Evolutionary conservation across 2,329 filamentous ascomycete genomes (phyloP).

Genomic region (Diaporthe batatas): DNA sequence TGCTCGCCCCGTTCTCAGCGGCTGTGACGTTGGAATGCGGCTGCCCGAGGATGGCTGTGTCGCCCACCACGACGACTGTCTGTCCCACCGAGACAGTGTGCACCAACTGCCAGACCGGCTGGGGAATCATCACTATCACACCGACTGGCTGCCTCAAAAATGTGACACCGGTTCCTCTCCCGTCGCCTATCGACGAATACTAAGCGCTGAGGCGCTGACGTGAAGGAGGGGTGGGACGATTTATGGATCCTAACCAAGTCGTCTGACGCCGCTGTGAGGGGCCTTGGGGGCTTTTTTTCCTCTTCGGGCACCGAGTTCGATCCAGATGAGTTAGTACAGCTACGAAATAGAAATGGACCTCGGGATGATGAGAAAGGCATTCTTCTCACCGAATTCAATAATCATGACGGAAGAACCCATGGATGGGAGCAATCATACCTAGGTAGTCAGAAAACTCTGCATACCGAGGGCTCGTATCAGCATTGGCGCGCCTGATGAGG

Average conservation of each 20-base stretch:
- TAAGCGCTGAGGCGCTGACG: background rate
- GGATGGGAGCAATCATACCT: background rate
- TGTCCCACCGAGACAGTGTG: constrained; percentile 27
- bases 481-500: background rate
- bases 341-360: background rate
- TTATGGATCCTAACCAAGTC: too few relatives aligned
- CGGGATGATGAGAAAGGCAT: background rate
- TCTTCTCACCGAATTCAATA: constrained; percentile 6
- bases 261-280: background rate
- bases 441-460: constrained; percentile 3
- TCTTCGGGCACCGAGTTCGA: too few relatives aligned
- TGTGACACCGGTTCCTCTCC: background rate
- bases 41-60: constrained; percentile 1
- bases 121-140: constrained; percentile 21
- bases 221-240: too few relatives aligned
- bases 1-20: background rate
- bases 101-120: constrained; percentile 17
- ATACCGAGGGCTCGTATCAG: constrained; percentile 15
- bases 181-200: background rate
- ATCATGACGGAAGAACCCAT: background rate
- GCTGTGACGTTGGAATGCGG: constrained; percentile 18
- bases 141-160: background rate
- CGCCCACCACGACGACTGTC: constrained; percentile 17
- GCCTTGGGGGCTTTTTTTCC: background rate
- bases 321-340: background rate